phyloP scores from a whole-genome alignment of 495 filamentous ascomycete genomes.

The Penicillium verhagenii region DNA sequence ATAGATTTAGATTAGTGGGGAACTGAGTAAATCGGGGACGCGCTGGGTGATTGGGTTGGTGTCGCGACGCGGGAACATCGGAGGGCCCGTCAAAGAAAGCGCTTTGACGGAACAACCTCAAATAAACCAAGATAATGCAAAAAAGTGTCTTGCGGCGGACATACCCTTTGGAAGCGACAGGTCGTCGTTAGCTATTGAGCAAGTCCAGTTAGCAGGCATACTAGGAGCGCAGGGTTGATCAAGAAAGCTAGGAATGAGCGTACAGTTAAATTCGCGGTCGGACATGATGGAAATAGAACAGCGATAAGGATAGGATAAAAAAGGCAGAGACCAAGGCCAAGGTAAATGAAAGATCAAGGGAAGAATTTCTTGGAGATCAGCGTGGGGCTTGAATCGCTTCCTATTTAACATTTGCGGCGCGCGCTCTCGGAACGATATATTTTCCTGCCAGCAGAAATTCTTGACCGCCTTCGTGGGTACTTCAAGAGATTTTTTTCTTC shows the following conservation, averaged over 20 bases:
- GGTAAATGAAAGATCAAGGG: not conserved
- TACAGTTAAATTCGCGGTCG: conserved; percentile 83
- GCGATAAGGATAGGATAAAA: conserved; percentile 2
- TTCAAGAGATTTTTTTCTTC: conserved; percentile 28
- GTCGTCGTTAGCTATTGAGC: conserved; percentile 72
- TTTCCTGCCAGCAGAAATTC: conserved; percentile 31
- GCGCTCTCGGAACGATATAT: conserved; percentile 18
- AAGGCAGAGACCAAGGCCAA: not conserved
- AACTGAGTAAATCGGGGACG: not conserved
- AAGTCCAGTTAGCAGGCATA: conserved; percentile 25
- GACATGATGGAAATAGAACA: conserved; percentile 61
- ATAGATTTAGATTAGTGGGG: conserved; percentile 8
- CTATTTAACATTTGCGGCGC: conserved; percentile 11
- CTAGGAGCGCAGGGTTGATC: not conserved
- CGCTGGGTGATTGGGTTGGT: not conserved
- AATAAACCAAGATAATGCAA: not conserved
- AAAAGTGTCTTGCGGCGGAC: not conserved
- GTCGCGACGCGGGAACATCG: not conserved
- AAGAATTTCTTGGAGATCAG: conserved; percentile 9
- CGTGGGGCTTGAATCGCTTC: conserved; percentile 17
- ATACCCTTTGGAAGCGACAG: conserved; percentile 90
- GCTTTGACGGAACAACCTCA: not conserved
- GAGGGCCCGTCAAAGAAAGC: not conserved
- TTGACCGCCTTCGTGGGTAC: conserved; percentile 23
- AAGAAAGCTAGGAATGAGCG: conserved; percentile 29